phyloP scores from a whole-genome alignment of 805 yeast species.

The Yamadazyma philogaea region DNA sequence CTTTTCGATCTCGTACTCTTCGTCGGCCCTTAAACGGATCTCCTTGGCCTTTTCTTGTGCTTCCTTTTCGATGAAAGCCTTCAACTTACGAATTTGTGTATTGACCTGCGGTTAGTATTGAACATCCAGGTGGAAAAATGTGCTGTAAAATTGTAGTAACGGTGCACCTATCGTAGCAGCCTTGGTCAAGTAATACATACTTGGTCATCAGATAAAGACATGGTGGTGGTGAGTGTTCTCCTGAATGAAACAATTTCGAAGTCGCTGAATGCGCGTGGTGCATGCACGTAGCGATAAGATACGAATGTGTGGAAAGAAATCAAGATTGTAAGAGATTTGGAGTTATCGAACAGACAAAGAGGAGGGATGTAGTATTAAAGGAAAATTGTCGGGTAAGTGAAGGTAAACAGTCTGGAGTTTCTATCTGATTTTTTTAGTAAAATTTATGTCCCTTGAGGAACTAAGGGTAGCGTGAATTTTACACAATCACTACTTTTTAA shows the following conservation, averaged over 20 bases:
- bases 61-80: slow-evolving; percentile 97
- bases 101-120: slow-evolving; percentile 58
- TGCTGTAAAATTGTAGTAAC: background rate
- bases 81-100: slow-evolving; percentile 96
- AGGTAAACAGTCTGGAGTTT: too few relatives aligned
- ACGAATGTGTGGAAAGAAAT: background rate
- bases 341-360: background rate
- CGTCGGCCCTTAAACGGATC: slow-evolving; percentile 92
- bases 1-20: slow-evolving; percentile 97
- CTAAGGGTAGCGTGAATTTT: too few relatives aligned
- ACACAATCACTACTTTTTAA: too few relatives aligned
- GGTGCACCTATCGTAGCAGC: background rate
- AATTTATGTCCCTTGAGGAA: too few relatives aligned
- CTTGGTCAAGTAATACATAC: slow-evolving; percentile 20
- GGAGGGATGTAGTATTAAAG: too few relatives aligned
- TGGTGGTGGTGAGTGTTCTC: slow-evolving; percentile 10
- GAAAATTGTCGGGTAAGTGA: too few relatives aligned
- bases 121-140: background rate
- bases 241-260: background rate
- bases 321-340: too few relatives aligned
- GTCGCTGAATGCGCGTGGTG: slow-evolving; percentile 3
- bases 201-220: slow-evolving; percentile 33
- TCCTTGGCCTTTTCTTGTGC: slow-evolving; percentile 99
- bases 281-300: background rate
- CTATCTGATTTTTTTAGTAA: too few relatives aligned